Percentiles rank a stretch among this genome's conserved stretches.
Evolutionary conservation across 176 grass and related monocot species (phyloP).

Genomic region (Neostapfia colusana): DNA sequence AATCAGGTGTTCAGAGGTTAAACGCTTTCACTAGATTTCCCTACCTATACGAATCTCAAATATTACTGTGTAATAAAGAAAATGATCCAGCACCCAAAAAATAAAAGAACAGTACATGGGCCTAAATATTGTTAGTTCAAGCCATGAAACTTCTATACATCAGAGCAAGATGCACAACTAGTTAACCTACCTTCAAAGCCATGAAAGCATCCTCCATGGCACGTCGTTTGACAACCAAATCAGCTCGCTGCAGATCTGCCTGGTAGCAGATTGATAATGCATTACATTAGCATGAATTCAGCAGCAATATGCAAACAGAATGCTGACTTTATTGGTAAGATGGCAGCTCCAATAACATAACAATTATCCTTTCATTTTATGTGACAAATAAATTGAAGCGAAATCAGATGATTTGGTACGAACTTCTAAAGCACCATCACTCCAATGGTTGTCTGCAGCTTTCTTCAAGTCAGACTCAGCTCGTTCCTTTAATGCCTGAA

Average conservation of each 20-base stretch:
- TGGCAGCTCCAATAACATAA: not conserved
- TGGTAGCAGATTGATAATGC: slow-evolving; percentile 40
- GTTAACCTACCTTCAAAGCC: slow-evolving; percentile 78
- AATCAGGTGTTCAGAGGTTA: not conserved
- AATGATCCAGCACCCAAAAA: not conserved
- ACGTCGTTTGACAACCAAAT: slow-evolving; percentile 73
- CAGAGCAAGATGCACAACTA: not conserved
- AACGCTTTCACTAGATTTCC: not conserved
- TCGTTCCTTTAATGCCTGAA: slow-evolving; percentile 73
- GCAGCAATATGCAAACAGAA: not conserved
- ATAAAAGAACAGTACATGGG: slow-evolving; percentile 1
- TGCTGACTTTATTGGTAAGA: not conserved
- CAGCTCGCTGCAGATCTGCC: slow-evolving; percentile 88
- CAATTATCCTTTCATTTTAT: not conserved
- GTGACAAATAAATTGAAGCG: slow-evolving; percentile 3
- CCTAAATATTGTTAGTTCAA: not conserved
- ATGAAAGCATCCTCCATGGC: slow-evolving; percentile 97
- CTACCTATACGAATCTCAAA: not conserved
- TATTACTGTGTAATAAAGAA: slow-evolving; percentile 3
- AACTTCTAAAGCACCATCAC: slow-evolving; percentile 92
- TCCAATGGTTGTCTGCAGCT: slow-evolving; percentile 97
- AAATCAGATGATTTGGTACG: slow-evolving; percentile 25
- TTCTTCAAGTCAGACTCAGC: slow-evolving; percentile 86
- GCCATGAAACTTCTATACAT: not conserved
- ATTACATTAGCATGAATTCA: slow-evolving; percentile 22